Conservation (phyloP, 1,284 basidiomycete species). For the Ceratobasidium sp. region DNA sequence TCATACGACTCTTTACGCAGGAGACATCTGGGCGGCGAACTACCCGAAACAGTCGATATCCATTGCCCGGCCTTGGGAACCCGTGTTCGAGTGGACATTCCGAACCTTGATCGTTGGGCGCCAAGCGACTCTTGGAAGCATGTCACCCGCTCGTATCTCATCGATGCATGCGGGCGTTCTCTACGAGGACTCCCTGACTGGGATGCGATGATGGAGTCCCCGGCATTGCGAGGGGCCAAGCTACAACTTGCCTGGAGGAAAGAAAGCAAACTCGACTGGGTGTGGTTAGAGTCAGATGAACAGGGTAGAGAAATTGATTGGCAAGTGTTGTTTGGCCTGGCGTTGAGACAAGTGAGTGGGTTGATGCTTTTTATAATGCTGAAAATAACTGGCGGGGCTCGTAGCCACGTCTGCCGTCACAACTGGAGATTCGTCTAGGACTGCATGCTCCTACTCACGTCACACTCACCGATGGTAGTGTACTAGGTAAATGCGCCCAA, state of each 20-base stretch:
- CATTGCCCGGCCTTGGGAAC: conserved; percentile 60
- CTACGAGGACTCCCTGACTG: conserved; percentile 66
- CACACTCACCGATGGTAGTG: conserved; percentile 62
- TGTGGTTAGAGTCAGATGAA: conserved; percentile 72
- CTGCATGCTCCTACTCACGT: conserved; percentile 68
- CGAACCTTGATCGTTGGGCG: conserved; percentile 55
- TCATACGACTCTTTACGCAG: conserved; percentile 53
- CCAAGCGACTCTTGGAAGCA: conserved; percentile 55
- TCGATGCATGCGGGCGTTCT: conserved; percentile 63
- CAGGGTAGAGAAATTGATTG: conserved; percentile 68
- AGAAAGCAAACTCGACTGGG: conserved; percentile 78
- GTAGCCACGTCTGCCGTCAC: conserved; percentile 60
- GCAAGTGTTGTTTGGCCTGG: conserved; percentile 74
- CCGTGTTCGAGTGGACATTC: conserved; percentile 69
- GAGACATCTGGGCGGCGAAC: conserved; percentile 62
- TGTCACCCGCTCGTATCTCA: conserved; percentile 66
- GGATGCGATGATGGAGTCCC: conserved; percentile 63
- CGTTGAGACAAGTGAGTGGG: conserved; percentile 66
- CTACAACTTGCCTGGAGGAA: conserved; percentile 79
- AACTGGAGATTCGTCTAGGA: conserved; percentile 74
- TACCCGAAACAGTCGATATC: conserved; percentile 59
- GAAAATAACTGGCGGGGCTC: background rate
- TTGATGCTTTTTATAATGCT: background rate
- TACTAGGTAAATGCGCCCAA: conserved; percentile 50
- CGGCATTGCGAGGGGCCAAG: conserved; percentile 62